A percentile compares a stretch with the other conserved stretches of the same genome.
Conservation (phyloP, 495 filamentous ascomycete species). For the Apodospora peruviana region DNA sequence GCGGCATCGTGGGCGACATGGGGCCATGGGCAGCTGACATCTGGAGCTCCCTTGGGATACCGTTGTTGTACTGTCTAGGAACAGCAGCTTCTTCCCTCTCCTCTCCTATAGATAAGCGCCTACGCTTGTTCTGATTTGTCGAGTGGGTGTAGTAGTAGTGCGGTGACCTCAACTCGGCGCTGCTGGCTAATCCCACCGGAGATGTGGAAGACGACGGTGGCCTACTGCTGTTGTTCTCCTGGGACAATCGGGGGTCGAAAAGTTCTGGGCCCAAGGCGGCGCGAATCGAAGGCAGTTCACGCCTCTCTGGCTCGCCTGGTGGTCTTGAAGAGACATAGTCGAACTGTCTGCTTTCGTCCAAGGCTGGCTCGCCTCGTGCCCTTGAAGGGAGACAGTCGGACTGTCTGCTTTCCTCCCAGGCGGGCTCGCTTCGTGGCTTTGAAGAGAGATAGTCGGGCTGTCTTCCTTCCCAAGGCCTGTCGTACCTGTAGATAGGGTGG, state of each 20-base stretch:
- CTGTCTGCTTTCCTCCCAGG: too few relatives aligned
- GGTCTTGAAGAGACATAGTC: constrained; percentile 14
- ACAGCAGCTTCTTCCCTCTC: constrained; percentile 23
- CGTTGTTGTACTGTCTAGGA: constrained; percentile 29
- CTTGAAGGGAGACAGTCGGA: too few relatives aligned
- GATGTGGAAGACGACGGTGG: constrained; percentile 18
- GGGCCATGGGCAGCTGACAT: constrained; percentile 12
- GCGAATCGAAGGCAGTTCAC: constrained; percentile 40
- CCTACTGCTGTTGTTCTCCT: constrained; percentile 14
- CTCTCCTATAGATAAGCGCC: constrained; percentile 25
- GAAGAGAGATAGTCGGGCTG: too few relatives aligned
- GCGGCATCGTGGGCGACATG: constrained; percentile 17
- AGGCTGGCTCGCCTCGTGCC: constrained; percentile 22
- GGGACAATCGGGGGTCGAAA: constrained; percentile 17
- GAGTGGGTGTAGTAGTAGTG: constrained; percentile 37
- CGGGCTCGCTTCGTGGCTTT: too few relatives aligned
- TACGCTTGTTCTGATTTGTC: constrained; percentile 30
- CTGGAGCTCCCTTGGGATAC: constrained; percentile 16
- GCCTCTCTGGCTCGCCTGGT: constrained; percentile 19
- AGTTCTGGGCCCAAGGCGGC: constrained; percentile 28
- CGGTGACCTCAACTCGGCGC: constrained; percentile 20
- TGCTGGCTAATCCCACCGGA: constrained; percentile 14
- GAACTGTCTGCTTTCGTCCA: constrained; percentile 17
- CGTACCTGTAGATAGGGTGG: too few relatives aligned
- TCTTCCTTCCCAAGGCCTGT: too few relatives aligned